Base-by-base conservation (phyloP, 2,329 filamentous ascomycete species). In the Hypomyces perniciosus region DNA sequence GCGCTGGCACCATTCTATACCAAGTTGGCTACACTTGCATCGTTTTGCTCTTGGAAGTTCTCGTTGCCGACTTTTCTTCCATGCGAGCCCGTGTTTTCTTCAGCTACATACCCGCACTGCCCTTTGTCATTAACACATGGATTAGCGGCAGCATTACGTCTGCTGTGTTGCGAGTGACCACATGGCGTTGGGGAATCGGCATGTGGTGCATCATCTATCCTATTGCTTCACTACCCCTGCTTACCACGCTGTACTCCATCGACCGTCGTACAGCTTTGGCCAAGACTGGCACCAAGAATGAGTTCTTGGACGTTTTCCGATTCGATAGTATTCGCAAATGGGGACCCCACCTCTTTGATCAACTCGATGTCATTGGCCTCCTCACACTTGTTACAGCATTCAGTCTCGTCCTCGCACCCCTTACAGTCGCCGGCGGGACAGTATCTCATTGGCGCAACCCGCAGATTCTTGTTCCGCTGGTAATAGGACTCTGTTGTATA, bases 121-220 rank as follows among this genome's bases (percentile, higher is more conserved):
- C 81, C 0, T 83, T 81, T 58, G 60, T 84, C 41, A 70, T 81
- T 62, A 85, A 84, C 59, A 81, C 81, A 0, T 85, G 81, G 81
- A 72, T 84, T 10, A 79, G 78, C 54, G 82, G 81, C 20, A 75
- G 79, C 54, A 66, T 85, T 45, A 74, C 78, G 0, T 61, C 64
- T 0, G 71, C 76, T 0, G 77, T 84, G 1, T 59, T 84, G 20
- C 57, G 51, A 0, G 62, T 60, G 2, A 78, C 77, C 0, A 74
- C 69, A 2, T 85, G 82, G 82, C 66, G 74, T 52, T 84, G 80
- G 80, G 82, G 81, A 10, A 72, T 82, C 27, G 81, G 80, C 55
- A 84, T 85, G 80, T 85, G 78, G 72, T 73, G 72, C 43, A 76
- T 84, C 54, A 80, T 84, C 45, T 83, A 79, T 58, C 77, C 81